These are phyloP conservation scores for Balamuthia mandrillaris DNA, from an alignment of 208 protist genomes.

Conservation along the genomic window DNA sequence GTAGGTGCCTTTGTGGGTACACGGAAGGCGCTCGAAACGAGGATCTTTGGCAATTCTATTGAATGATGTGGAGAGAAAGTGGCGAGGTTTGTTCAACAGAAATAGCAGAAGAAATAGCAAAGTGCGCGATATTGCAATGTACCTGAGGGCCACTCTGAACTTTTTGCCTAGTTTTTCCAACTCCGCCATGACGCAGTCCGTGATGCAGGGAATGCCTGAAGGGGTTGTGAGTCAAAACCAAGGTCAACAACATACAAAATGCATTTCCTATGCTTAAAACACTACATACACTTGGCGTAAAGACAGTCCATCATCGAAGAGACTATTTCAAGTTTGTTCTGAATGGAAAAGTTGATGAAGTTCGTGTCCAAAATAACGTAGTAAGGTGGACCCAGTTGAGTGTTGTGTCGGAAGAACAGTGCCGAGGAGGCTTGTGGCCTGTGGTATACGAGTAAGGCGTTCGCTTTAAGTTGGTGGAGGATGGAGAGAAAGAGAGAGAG, in stretches of 20 bases:
- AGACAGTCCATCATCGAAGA: constrained; percentile 97
- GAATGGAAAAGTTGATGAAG: constrained; percentile 99
- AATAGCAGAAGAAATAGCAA: too few relatives aligned
- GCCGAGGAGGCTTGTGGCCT: constrained; percentile 46
- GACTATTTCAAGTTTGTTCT: constrained; percentile 98
- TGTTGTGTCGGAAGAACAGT: constrained; percentile 97
- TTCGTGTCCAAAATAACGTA: constrained; percentile 98
- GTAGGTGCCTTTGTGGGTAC: constrained; percentile 93
- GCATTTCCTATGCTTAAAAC: too few relatives aligned
- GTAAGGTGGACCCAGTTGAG: constrained; percentile 94
- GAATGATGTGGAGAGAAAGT: too few relatives aligned
- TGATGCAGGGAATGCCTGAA: constrained; percentile 90
- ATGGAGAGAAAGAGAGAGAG: too few relatives aligned
- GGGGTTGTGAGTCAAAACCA: background rate
- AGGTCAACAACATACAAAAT: background rate
- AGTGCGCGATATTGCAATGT: too few relatives aligned
- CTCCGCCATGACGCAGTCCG: constrained; percentile 98
- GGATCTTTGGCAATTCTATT: constrained; percentile 97
- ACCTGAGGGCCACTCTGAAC: constrained; percentile 71
- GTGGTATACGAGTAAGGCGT: background rate
- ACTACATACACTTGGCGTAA: constrained; percentile 95
- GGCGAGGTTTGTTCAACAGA: background rate
- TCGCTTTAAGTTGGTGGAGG: too few relatives aligned
- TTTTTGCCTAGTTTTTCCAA: constrained; percentile 97
- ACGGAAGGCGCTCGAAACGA: constrained; percentile 92